Percentiles rank a stretch among this genome's conserved stretches.
phyloP scores from a whole-genome alignment of 2,329 filamentous ascomycete species.

The Trichoderma hamatum region DNA sequence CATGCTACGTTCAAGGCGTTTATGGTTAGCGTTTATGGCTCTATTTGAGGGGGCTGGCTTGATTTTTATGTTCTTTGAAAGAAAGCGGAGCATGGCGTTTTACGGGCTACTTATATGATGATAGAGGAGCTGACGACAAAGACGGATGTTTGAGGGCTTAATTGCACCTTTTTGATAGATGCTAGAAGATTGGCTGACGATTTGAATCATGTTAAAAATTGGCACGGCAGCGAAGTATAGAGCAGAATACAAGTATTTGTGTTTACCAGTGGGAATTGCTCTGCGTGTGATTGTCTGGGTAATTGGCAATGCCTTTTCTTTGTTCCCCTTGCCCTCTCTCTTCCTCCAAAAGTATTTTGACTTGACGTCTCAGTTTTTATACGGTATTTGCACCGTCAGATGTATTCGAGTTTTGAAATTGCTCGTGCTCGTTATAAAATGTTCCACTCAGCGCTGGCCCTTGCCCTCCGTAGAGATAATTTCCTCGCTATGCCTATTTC shows the following conservation, averaged over 20 bases:
- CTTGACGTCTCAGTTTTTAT: neutral
- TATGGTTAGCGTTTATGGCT: constrained; percentile 7
- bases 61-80: neutral
- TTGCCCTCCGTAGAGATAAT: neutral
- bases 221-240: neutral
- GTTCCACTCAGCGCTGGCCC: too few species aligned
- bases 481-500: neutral
- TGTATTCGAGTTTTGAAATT: neutral
- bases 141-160: too few species aligned
- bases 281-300: neutral
- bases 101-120: constrained; percentile 7
- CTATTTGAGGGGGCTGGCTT: constrained; percentile 1
- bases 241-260: constrained; percentile 3
- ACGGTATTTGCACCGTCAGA: neutral
- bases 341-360: neutral
- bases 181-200: neutral
- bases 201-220: neutral
- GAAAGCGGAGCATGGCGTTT: constrained; percentile 18
- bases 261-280: neutral
- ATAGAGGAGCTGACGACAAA: neutral
- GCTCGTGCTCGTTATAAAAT: neutral
- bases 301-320: neutral
- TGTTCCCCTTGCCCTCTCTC: neutral
- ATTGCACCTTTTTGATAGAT: constrained; percentile 9
- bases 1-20: constrained; percentile 21